These are phyloP conservation scores for Wallacemonas sp. DNA, from an alignment of 208 protist species.

Conservation along the genomic window DNA sequence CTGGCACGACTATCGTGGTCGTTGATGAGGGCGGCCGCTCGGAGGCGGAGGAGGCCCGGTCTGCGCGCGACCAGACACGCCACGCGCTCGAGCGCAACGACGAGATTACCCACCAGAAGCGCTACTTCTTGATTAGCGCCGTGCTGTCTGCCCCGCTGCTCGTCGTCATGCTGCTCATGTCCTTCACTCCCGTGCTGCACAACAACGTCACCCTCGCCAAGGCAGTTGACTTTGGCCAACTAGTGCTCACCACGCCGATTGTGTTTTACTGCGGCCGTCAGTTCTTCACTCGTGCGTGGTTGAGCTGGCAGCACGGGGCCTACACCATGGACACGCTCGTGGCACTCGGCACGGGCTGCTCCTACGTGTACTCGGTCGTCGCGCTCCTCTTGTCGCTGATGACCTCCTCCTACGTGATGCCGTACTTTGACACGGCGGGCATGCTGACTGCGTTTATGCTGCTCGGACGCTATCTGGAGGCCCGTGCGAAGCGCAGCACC, in stretches of 20 bases:
- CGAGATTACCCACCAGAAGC: conserved; percentile 58
- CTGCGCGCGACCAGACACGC: conserved; percentile 25
- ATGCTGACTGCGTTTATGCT: conserved; percentile 96
- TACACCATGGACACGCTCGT: conserved; percentile 92
- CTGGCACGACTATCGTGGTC: too few relatives aligned
- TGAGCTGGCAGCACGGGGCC: conserved; percentile 41
- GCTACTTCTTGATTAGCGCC: conserved; percentile 40
- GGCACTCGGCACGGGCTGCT: conserved; percentile 66
- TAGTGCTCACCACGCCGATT: conserved; percentile 68
- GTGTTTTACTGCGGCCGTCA: conserved; percentile 76
- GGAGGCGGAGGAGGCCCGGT: conserved; percentile 10
- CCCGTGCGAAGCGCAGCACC: conserved; percentile 91
- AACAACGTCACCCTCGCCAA: conserved; percentile 15
- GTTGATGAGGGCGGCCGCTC: too few relatives aligned
- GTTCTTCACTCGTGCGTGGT: conserved; percentile 76
- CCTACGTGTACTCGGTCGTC: conserved; percentile 73
- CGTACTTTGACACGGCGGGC: conserved; percentile 95
- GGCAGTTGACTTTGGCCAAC: conserved; percentile 52
- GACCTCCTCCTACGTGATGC: conserved; percentile 27
- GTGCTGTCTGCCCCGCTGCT: conserved; percentile 64
- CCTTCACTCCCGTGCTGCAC: conserved; percentile 30
- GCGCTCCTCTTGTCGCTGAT: conserved; percentile 37
- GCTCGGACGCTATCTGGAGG: conserved; percentile 95
- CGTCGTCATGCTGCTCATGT: conserved; percentile 69
- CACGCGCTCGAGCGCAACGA: conserved; percentile 58